Evolutionary conservation across 2,329 filamentous ascomycete genomes (phyloP).

Genomic region (Botrytis sinoallii): DNA sequence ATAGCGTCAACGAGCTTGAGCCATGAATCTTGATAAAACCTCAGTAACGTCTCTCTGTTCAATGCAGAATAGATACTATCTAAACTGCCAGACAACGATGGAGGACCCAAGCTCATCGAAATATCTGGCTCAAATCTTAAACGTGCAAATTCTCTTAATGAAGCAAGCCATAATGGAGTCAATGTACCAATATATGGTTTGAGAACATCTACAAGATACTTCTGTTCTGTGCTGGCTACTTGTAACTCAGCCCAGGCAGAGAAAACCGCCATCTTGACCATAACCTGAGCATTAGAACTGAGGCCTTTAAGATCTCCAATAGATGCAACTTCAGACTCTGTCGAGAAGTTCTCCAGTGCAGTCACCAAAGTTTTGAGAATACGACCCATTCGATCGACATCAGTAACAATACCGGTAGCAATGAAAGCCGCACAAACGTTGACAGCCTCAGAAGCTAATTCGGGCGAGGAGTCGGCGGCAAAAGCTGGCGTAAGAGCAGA

Average conservation of each 20-base stretch:
- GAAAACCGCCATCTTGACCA: conserved; percentile 97
- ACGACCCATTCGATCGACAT: conserved; percentile 96
- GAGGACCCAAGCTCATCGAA: conserved; percentile 80
- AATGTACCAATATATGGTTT: conserved; percentile 86
- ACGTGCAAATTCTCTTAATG: conserved; percentile 87
- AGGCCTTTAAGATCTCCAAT: conserved; percentile 92
- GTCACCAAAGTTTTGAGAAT: conserved; percentile 91
- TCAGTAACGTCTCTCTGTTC: conserved; percentile 87
- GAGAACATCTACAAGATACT: conserved; percentile 82
- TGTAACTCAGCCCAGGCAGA: conserved; percentile 97
- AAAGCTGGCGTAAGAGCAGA: conserved; percentile 96
- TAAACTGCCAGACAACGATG: conserved; percentile 77
- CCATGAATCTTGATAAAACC: conserved; percentile 98
- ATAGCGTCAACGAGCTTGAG: conserved; percentile 95
- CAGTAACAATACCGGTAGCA: conserved; percentile 92
- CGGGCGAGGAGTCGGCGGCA: conserved; percentile 90
- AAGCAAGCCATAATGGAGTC: conserved; percentile 91
- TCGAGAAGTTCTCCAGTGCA: conserved; percentile 87
- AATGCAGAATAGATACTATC: conserved; percentile 93
- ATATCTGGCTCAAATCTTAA: conserved; percentile 96
- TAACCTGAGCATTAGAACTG: conserved; percentile 93
- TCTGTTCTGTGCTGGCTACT: conserved; percentile 88
- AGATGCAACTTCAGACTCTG: conserved; percentile 73
- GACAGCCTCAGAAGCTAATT: conserved; percentile 91
- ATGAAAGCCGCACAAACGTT: conserved; percentile 99